Evolutionary conservation across 352 stramenopile genomes (phyloP).

Genomic region (Globisporangium splendens): DNA sequence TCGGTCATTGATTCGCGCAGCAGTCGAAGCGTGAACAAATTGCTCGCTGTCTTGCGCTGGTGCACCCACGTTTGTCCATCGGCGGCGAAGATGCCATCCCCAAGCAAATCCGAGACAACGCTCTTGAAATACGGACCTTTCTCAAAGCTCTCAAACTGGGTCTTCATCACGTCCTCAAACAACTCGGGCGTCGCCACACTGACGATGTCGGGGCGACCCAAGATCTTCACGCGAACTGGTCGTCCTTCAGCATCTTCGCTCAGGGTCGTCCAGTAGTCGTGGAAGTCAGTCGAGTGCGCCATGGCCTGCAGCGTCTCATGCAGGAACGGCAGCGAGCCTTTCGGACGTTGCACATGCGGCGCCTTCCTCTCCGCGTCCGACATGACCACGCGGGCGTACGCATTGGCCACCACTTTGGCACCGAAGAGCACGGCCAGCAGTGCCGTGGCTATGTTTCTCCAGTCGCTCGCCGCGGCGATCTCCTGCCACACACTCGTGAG

Average conservation of each 20-base stretch:
- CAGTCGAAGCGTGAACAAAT: slow-evolving; percentile 21
- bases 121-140: slow-evolving; percentile 42
- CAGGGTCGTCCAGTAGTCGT: slow-evolving; percentile 42
- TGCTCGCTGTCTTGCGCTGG: slow-evolving; percentile 31
- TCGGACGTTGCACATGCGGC: slow-evolving; percentile 10
- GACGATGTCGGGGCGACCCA: slow-evolving; percentile 39
- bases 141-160: slow-evolving; percentile 43
- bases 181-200: slow-evolving; percentile 42
- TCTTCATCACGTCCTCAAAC: slow-evolving; percentile 52
- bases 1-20: slow-evolving; percentile 28
- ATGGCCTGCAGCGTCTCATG: slow-evolving; percentile 39
- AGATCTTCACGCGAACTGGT: slow-evolving; percentile 30
- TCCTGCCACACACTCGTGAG: too few species aligned
- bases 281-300: slow-evolving; percentile 27
- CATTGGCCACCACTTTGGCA: background rate
- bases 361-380: slow-evolving; percentile 2
- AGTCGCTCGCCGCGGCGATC: background rate
- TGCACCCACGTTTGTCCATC: slow-evolving; percentile 35
- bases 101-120: slow-evolving; percentile 35
- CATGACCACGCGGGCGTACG: background rate
- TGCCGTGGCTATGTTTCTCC: background rate
- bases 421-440: background rate
- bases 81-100: slow-evolving; percentile 40
- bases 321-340: slow-evolving; percentile 32
- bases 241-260: slow-evolving; percentile 27